These are phyloP conservation scores for Spiraea crenata DNA, from an alignment of 331 rosid genomes.

Conservation along the genomic window DNA sequence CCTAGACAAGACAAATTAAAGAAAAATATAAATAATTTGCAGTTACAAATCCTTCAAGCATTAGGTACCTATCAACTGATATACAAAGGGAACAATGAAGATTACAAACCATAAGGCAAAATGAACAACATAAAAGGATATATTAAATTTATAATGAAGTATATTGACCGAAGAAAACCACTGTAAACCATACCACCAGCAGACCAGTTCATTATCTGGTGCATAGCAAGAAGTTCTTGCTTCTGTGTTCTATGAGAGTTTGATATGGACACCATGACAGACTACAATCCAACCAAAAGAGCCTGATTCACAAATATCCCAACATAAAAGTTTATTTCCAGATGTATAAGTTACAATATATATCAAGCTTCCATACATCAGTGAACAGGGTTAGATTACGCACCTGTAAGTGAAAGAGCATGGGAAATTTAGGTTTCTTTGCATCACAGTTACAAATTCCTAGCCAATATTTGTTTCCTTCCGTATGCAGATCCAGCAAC, in stretches of 20 bases:
- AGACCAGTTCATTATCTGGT: conserved; percentile 73
- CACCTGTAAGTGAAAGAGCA: conserved; percentile 77
- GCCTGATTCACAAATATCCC: conserved; percentile 34
- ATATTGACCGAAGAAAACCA: conserved; percentile 17
- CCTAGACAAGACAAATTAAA: conserved; percentile 48
- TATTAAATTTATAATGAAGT: background rate
- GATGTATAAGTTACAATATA: conserved; percentile 9
- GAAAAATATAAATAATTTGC: conserved; percentile 26
- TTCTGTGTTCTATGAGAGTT: conserved; percentile 73
- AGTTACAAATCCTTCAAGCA: conserved; percentile 14
- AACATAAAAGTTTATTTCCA: conserved; percentile 12
- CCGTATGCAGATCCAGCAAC: conserved; percentile 62
- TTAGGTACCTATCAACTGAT: background rate
- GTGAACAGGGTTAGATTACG: conserved; percentile 7
- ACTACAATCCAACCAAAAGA: conserved; percentile 72
- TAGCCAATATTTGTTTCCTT: conserved; percentile 60
- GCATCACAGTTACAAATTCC: conserved; percentile 49
- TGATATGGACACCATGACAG: conserved; percentile 74
- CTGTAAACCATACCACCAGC: conserved; percentile 59
- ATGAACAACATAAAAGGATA: background rate
- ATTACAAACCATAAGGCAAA: background rate
- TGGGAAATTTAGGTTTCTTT: conserved; percentile 45
- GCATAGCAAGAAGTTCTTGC: conserved; percentile 57
- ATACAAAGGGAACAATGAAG: background rate
- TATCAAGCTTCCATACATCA: conserved; percentile 24